phyloP scores from a whole-genome alignment of 148 eudicot species.

The Rhododendron molle region DNA sequence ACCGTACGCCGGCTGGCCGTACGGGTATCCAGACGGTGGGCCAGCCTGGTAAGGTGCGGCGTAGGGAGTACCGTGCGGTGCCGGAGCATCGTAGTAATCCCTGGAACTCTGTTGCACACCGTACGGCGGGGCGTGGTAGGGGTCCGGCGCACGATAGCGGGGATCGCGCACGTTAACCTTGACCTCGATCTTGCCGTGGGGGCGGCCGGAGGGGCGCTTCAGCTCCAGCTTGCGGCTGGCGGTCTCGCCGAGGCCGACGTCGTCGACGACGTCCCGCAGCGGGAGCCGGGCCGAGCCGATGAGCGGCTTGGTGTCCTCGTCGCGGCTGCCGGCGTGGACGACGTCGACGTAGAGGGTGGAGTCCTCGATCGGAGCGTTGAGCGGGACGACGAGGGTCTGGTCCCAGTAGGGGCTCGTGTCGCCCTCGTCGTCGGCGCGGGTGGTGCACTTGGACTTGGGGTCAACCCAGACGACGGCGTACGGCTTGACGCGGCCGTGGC shows the following conservation, averaged over 20 bases:
- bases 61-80: constrained; percentile 23
- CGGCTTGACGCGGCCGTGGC: constrained; percentile 61
- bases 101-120: constrained; percentile 38
- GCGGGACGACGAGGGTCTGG: constrained; percentile 52
- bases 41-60: constrained; percentile 22
- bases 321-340: constrained; percentile 62
- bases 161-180: constrained; percentile 39
- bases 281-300: constrained; percentile 61
- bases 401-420: constrained; percentile 70
- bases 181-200: constrained; percentile 67
- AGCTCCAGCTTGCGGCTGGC: constrained; percentile 38
- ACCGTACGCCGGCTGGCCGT: constrained; percentile 27
- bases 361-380: constrained; percentile 59
- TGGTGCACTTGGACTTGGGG: constrained; percentile 48
- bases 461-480: constrained; percentile 84
- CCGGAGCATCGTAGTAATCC: constrained; percentile 14
- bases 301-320: constrained; percentile 57
- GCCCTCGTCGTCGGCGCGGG: constrained; percentile 58
- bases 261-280: constrained; percentile 52
- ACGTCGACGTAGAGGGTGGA: constrained; percentile 58
- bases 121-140: constrained; percentile 53
- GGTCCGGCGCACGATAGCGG: constrained; percentile 55
- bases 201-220: constrained; percentile 84
- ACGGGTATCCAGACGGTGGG: constrained; percentile 30
- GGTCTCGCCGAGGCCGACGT: constrained; percentile 43